A percentile compares a stretch with the other conserved stretches of the same genome.
phyloP scores from a whole-genome alignment of 2,329 filamentous ascomycete species.

The Ophiocordyceps camponoti-leonardi region DNA sequence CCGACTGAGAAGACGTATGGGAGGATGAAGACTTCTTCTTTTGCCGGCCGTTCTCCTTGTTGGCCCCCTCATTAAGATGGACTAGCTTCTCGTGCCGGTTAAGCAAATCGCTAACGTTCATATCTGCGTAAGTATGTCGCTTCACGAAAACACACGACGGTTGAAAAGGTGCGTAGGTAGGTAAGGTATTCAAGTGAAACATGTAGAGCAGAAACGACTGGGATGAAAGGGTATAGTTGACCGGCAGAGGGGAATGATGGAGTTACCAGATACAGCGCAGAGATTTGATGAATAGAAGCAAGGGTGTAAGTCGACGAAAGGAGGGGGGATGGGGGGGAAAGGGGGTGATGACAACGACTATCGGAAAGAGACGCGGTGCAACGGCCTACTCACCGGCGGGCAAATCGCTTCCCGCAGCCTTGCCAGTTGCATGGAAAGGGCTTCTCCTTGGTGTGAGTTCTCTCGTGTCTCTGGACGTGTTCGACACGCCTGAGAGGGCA shows the following conservation, averaged over 20 bases:
- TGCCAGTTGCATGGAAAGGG: constrained; percentile 43
- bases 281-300: too few relatives aligned
- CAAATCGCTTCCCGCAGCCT: constrained; percentile 45
- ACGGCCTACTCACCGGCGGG: constrained; percentile 34
- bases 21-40: constrained; percentile 31
- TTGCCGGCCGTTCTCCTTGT: constrained; percentile 32
- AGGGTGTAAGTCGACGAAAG: constrained; percentile 3
- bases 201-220: background rate
- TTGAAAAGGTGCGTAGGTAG: background rate
- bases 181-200: too few relatives aligned
- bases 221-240: too few relatives aligned
- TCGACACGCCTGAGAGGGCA: constrained; percentile 37
- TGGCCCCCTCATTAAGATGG: constrained; percentile 38
- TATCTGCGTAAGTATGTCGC: constrained; percentile 23
- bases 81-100: constrained; percentile 48
- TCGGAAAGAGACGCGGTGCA: background rate
- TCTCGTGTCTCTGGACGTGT: constrained; percentile 46
- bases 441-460: constrained; percentile 49
- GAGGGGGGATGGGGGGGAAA: constrained; percentile 2
- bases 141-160: background rate
- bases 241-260: too few relatives aligned
- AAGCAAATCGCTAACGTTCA: constrained; percentile 47
- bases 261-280: too few relatives aligned
- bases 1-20: constrained; percentile 24
- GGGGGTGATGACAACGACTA: background rate